phyloP scores from a whole-genome alignment of 2,329 filamentous ascomycete genomes.

The Fusarium devonianum region DNA sequence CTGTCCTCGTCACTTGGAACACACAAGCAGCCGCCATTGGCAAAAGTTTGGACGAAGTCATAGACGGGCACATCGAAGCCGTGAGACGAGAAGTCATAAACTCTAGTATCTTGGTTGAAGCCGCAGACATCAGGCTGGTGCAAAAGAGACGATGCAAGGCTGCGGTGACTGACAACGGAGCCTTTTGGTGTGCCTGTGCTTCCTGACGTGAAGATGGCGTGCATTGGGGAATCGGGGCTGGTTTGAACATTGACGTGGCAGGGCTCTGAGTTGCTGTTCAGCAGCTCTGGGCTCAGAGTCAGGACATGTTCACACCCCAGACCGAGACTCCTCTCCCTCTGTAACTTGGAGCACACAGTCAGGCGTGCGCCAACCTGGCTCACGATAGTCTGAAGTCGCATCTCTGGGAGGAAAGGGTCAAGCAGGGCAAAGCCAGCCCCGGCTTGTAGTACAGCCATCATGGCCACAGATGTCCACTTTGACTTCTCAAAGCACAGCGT shows the following conservation, averaged over 20 bases:
- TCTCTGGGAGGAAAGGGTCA: slow-evolving; percentile 48
- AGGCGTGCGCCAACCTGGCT: neutral
- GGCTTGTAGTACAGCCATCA: slow-evolving; percentile 46
- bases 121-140: slow-evolving; percentile 1
- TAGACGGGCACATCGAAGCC: slow-evolving; percentile 50
- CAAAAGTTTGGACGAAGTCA: slow-evolving; percentile 48
- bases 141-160: slow-evolving; percentile 1
- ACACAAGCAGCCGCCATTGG: slow-evolving; percentile 50
- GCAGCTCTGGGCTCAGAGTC: neutral
- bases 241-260: neutral
- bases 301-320: neutral
- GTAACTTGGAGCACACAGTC: neutral
- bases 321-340: neutral
- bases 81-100: slow-evolving; percentile 44
- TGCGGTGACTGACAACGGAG: slow-evolving; percentile 45
- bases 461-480: slow-evolving; percentile 33
- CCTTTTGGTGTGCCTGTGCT: slow-evolving; percentile 64
- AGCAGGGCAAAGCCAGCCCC: slow-evolving; percentile 44
- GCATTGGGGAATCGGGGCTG: neutral
- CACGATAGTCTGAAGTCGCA: slow-evolving; percentile 4
- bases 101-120: slow-evolving; percentile 2
- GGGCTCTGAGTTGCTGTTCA: neutral
- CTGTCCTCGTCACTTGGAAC: slow-evolving; percentile 50
- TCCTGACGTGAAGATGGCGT: slow-evolving; percentile 64
- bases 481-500: slow-evolving; percentile 24